Percentiles rank a stretch among this genome's conserved stretches.
phyloP scores from a whole-genome alignment of 495 filamentous ascomycete species.

The Achaetomiella virescens region DNA sequence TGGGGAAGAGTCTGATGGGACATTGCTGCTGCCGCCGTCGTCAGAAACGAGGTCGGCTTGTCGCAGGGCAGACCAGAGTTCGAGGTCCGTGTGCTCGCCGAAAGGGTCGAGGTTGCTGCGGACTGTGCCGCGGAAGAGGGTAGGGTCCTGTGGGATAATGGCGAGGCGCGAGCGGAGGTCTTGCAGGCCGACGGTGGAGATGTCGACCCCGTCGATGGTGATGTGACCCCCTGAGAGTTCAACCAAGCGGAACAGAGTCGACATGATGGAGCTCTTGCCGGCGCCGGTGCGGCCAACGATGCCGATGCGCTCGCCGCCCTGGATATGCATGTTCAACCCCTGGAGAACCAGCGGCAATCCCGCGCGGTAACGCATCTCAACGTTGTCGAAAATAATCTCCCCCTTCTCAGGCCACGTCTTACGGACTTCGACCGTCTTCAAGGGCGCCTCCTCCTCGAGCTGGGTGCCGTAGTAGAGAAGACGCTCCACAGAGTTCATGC shows the following conservation, averaged over 20 bases:
- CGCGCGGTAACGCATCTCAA: slow-evolving; percentile 84
- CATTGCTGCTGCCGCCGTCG: slow-evolving; percentile 35
- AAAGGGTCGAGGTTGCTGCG: slow-evolving; percentile 91
- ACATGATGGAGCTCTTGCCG: slow-evolving; percentile 93
- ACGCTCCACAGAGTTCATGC: slow-evolving; percentile 93
- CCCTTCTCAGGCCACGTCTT: slow-evolving; percentile 76
- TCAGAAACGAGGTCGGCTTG: slow-evolving; percentile 67
- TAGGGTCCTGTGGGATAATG: slow-evolving; percentile 96
- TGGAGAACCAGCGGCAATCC: slow-evolving; percentile 80
- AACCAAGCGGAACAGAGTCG: slow-evolving; percentile 81
- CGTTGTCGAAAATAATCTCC: slow-evolving; percentile 75
- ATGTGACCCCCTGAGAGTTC: slow-evolving; percentile 81
- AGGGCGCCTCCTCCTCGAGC: slow-evolving; percentile 81
- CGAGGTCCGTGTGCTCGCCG: slow-evolving; percentile 75
- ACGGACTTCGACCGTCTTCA: slow-evolving; percentile 62
- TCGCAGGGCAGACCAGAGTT: slow-evolving; percentile 80
- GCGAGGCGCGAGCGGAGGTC: slow-evolving; percentile 83
- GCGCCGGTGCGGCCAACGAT: slow-evolving; percentile 92
- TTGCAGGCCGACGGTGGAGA: slow-evolving; percentile 73
- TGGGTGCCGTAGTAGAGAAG: slow-evolving; percentile 85
- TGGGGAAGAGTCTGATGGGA: slow-evolving; percentile 8
- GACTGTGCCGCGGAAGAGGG: slow-evolving; percentile 87
- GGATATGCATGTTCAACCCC: slow-evolving; percentile 68
- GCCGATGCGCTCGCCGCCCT: slow-evolving; percentile 83
- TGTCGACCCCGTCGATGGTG: slow-evolving; percentile 85